Base-by-base conservation (phyloP, 805 yeast genomes). In the Cyberlindnera euphorbiae region DNA sequence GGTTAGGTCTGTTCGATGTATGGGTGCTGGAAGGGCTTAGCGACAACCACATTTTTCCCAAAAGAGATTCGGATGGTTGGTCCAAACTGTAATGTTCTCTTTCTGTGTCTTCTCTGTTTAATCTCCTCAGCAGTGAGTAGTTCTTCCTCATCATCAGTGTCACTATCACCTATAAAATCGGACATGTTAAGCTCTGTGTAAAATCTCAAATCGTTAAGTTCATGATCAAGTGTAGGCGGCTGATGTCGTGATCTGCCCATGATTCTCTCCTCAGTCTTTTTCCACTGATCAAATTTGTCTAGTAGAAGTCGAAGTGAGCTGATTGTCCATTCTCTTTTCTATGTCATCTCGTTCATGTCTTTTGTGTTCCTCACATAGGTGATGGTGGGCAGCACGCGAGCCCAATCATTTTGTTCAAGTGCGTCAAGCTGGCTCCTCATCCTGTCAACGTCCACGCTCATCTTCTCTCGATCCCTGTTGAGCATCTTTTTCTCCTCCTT, bases 401-500 rank as follows among this genome's bases (percentile, higher is more conserved):
- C 36, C 81, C 83, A 75, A 41, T 68, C 73, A 40, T 71, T 60
- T 25, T 59, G 56, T 12, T 57, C 42, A 23, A 75, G 59, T 36
- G 66, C 67, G 8, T 67, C 65, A 16, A 64, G 57, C 31, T 77
- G 70, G 13, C 44, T 29, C 15, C 36, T 44, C 44, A 67, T 51
- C 30, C 64, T 69, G 41, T 79, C 83, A 23, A 73, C 71, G 45
- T 82, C 89, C 5, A 63, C 52, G 28, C 67, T 52, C 25, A 77
- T 63, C 40, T 70, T 65, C 30, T 66, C 69, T n/a, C 74, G 61
- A 46, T 83, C 93, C 5, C 70, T 59, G 33, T 55, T 55, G 21
- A 45, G 24, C 71, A 79, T 76, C 27, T 71, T 66, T 48, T 72
- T 71, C 56, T 82, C 93, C 33, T 78, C 81, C 35, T 74, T 73